A percentile compares a stretch with the other conserved stretches of the same genome.
Evolutionary conservation across 2,329 filamentous ascomycete genomes (phyloP).

Genomic region (Fusarium sublunatum): DNA sequence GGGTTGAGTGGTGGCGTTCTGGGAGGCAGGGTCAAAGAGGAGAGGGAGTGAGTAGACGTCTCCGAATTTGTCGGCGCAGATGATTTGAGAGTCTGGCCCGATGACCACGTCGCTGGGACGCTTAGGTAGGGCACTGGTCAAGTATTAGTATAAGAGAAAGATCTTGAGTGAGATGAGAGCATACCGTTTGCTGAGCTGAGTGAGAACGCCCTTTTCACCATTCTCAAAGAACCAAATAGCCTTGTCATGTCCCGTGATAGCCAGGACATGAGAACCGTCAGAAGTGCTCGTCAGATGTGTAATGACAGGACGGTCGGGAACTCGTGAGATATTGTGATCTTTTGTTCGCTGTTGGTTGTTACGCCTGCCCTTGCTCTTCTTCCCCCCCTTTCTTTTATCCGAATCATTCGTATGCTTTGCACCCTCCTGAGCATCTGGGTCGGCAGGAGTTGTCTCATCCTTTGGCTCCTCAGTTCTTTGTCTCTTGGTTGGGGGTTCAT

Average conservation of each 20-base stretch:
- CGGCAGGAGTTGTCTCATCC: conserved; percentile 36
- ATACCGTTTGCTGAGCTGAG: conserved; percentile 78
- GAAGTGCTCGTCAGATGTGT: conserved; percentile 73
- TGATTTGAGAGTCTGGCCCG: conserved; percentile 76
- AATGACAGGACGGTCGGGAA: conserved; percentile 71
- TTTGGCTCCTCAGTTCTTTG: conserved; percentile 48
- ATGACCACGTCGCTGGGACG: conserved; percentile 82
- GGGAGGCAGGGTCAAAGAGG: conserved; percentile 39
- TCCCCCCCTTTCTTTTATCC: conserved; percentile 44
- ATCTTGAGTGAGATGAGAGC: background rate
- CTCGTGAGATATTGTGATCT: conserved; percentile 44
- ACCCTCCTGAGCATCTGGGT: conserved; percentile 29
- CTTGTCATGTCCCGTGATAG: conserved; percentile 92
- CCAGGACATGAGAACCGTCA: conserved; percentile 76
- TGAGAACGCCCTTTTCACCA: conserved; percentile 68
- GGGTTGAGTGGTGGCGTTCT: conserved; percentile 20
- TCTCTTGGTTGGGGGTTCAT: conserved; percentile 53
- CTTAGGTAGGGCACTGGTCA: conserved; percentile 82
- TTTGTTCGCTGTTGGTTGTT: conserved; percentile 35
- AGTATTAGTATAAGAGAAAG: conserved; percentile 43
- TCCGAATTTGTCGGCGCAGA: conserved; percentile 94
- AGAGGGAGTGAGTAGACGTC: conserved; percentile 93
- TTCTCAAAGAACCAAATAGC: conserved; percentile 84
- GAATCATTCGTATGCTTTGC: conserved; percentile 20
- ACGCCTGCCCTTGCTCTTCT: conserved; percentile 49